These are phyloP conservation scores for Aspergillus carbonarius DNA, from an alignment of 2,329 filamentous ascomycete genomes.

Conservation along the genomic window DNA sequence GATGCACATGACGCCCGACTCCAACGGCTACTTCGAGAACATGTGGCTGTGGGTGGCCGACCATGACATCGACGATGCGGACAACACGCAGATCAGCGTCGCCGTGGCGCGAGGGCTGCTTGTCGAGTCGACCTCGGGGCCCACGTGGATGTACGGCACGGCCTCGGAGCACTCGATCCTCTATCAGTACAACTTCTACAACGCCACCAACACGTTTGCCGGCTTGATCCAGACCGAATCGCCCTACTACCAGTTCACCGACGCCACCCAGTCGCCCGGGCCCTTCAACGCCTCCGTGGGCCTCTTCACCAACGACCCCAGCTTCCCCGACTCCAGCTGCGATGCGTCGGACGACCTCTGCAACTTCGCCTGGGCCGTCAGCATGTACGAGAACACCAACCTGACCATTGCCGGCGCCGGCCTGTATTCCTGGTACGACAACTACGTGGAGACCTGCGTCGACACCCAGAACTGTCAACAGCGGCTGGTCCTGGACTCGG, in stretches of 20 bases:
- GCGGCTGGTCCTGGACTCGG: background rate
- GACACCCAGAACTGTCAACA: background rate
- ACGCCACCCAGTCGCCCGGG: background rate
- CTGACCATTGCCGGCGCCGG: background rate
- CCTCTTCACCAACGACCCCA: background rate
- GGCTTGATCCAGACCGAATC: conserved; percentile 38
- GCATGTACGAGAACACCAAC: background rate
- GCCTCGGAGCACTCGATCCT: conserved; percentile 49
- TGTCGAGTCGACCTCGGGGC: conserved; percentile 40
- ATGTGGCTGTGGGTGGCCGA: conserved; percentile 52
- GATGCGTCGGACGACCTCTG: background rate
- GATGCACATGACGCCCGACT: conserved; percentile 51
- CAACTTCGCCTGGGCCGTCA: background rate
- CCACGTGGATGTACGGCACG: conserved; percentile 48
- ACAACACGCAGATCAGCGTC: conserved; percentile 29
- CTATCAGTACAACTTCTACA: conserved; percentile 50
- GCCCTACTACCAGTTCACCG: conserved; percentile 22
- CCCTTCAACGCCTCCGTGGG: background rate
- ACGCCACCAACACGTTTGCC: conserved; percentile 43
- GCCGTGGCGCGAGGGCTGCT: conserved; percentile 44
- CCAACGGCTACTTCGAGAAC: conserved; percentile 57
- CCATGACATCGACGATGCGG: conserved; percentile 49
- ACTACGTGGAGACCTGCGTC: background rate
- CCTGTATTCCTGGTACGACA: background rate
- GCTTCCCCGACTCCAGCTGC: background rate